Evolutionary conservation across 805 yeast species (phyloP), one percentile per base, ranked within the genome.

Genomic region (Grigorovia transvaalensis): DNA sequence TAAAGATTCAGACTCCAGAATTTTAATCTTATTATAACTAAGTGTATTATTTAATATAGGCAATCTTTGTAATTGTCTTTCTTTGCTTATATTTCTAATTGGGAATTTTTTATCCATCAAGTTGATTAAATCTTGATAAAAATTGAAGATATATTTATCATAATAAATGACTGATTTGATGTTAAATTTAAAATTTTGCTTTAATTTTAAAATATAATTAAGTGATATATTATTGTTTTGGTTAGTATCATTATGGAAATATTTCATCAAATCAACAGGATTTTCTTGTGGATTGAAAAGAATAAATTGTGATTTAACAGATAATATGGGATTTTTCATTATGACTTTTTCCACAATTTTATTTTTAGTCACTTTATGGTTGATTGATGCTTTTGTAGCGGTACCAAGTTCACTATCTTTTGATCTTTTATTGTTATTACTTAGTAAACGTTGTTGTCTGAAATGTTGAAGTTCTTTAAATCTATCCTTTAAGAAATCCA

Each of bases 91-190:
- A 42, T 46, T 54, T 23, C 51, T 52, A 12, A 53, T 53, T 17
- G 47, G 53, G 41, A 56, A 60, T 11, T 55, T 55, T 7, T 45
- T 49, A 7, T 49, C 52, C 6, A 56, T 52, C 2, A 60, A 48
- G 12, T 48, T 51, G 47, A 59, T 48, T 11, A 63, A 45, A 30
- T 55, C 50, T 18, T 49, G 50, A 45, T 57, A 59, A 30, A 62
- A 62, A n/a, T 57, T 55, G 9, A 53, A 51, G 29, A 63, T 52
- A 43, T 44, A 59, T 27, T 49, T 54, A 44, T 60, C 64, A 30
- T 60, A 57, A 23, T 52, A 50, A 20, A 55, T 46, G 23, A 60
- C 43, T 19, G 53, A 58, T 42, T 54, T 56, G 35, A 51, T 45
- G 43, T 53, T 54, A 49, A 60, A 60, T 5, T 54, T 51, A 17